A percentile compares a stretch with the other conserved stretches of the same genome.
These are phyloP conservation scores for Fusarium nurragi DNA, from an alignment of 2,329 filamentous ascomycete species.

Conservation along the genomic window DNA sequence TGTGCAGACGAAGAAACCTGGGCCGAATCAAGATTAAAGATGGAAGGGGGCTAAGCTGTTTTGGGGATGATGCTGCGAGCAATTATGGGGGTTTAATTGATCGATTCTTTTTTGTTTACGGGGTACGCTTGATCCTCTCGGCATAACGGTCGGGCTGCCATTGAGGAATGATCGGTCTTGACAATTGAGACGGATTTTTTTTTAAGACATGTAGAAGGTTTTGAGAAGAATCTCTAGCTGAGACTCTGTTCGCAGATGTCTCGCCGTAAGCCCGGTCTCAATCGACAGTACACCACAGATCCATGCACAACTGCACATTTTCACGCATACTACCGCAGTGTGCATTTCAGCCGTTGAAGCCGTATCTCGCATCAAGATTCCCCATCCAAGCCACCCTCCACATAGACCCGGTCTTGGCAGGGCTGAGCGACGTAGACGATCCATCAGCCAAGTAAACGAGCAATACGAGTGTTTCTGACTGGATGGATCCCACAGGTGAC, in stretches of 20 bases:
- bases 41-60: neutral
- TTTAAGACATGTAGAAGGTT: neutral
- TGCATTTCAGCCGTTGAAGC: neutral
- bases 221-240: neutral
- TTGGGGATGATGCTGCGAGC: constrained; percentile 30
- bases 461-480: constrained; percentile 22
- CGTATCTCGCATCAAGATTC: constrained; percentile 9
- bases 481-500: neutral
- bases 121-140: neutral
- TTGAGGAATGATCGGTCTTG: neutral
- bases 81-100: constrained; percentile 8
- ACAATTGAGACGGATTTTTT: neutral
- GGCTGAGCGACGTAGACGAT: constrained; percentile 16
- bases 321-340: neutral
- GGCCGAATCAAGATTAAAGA: neutral
- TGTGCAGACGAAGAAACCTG: neutral
- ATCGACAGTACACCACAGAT: neutral
- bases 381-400: constrained; percentile 17
- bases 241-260: neutral
- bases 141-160: neutral
- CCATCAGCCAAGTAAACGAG: constrained; percentile 10
- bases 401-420: constrained; percentile 13
- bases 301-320: neutral
- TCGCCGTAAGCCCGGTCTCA: neutral
- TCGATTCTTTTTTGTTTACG: neutral